Evolutionary conservation across 805 yeast species (phyloP).

Genomic region (Cyberlindnera suaveolens): DNA sequence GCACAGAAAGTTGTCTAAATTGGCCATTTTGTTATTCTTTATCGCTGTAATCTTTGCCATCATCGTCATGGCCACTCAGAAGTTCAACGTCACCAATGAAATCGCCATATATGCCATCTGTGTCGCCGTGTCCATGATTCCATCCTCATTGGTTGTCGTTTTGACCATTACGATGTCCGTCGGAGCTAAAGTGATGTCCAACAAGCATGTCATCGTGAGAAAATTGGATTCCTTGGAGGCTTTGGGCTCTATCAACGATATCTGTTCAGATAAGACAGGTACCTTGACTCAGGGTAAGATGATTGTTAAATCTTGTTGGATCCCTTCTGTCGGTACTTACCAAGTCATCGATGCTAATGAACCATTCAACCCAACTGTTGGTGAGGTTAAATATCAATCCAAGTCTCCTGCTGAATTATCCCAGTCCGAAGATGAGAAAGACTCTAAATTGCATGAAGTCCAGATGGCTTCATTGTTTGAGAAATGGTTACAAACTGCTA

Average conservation of each 20-base stretch:
- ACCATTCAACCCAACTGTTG: slow-evolving; percentile 59
- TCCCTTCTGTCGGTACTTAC: slow-evolving; percentile 56
- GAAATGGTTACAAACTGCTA: slow-evolving; percentile 58
- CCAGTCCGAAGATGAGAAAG: slow-evolving; percentile 16
- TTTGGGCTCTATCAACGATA: slow-evolving; percentile 71
- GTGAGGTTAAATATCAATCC: slow-evolving; percentile 29
- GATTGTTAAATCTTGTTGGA: slow-evolving; percentile 66
- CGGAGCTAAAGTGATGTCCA: slow-evolving; percentile 67
- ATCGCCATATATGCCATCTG: slow-evolving; percentile 88
- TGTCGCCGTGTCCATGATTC: slow-evolving; percentile 74
- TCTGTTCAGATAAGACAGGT: slow-evolving; percentile 81
- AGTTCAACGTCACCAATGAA: slow-evolving; percentile 64
- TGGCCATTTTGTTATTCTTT: slow-evolving; percentile 65
- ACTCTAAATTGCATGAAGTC: neutral
- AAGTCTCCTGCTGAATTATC: slow-evolving; percentile 16
- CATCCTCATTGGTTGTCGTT: slow-evolving; percentile 74
- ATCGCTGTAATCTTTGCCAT: slow-evolving; percentile 84
- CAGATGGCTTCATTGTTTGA: slow-evolving; percentile 9
- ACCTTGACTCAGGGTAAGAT: slow-evolving; percentile 76
- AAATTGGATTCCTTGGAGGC: slow-evolving; percentile 76
- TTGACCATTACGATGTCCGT: slow-evolving; percentile 83
- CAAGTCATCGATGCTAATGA: slow-evolving; percentile 48
- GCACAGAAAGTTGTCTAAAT: slow-evolving; percentile 65
- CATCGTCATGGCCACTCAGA: slow-evolving; percentile 81
- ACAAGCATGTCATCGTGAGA: slow-evolving; percentile 64